Evolutionary conservation across 164 flowering plant genomes (phyloP).

Genomic region (Liriodendron chinense): DNA sequence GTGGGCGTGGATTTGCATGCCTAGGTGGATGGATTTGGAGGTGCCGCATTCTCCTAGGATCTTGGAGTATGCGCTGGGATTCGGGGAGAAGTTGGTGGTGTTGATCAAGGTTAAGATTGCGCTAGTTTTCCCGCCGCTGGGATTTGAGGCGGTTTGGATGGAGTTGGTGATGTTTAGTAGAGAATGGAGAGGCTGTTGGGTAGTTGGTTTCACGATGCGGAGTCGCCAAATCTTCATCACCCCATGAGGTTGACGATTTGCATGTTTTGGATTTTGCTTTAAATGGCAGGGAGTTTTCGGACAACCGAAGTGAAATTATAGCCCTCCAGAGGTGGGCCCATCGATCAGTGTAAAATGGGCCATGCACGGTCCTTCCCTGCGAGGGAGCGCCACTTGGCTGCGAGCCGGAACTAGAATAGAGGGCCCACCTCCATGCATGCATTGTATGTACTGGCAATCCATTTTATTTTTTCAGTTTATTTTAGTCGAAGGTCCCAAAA

Average conservation of each 20-base stretch:
- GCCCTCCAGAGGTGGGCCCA: too few relatives aligned
- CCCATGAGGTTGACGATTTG: conserved; percentile 21
- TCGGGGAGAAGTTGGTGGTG: conserved; percentile 11
- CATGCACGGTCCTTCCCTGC: too few relatives aligned
- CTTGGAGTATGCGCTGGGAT: conserved; percentile 30
- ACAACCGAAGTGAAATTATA: too few relatives aligned
- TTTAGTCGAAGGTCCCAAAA: too few relatives aligned
- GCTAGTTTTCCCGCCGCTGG: conserved; percentile 6
- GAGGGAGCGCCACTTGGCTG: too few relatives aligned
- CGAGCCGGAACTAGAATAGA: too few relatives aligned
- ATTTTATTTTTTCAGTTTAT: too few relatives aligned
- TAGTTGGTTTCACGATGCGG: conserved; percentile 20
- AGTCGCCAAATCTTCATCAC: conserved; percentile 25
- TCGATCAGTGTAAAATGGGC: too few relatives aligned
- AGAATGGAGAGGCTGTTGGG: conserved; percentile 16
- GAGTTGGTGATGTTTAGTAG: conserved; percentile 1
- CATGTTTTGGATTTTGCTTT: neutral
- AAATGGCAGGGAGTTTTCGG: too few relatives aligned
- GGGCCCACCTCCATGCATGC: too few relatives aligned
- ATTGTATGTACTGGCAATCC: too few relatives aligned
- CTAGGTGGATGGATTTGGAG: conserved; percentile 41
- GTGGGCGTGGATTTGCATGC: conserved; percentile 61
- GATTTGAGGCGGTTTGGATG: conserved; percentile 19
- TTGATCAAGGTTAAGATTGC: conserved; percentile 6
- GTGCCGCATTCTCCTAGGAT: conserved; percentile 43